These are phyloP conservation scores for Mycena sp. DNA, from an alignment of 1,284 basidiomycete genomes.

Conservation along the genomic window DNA sequence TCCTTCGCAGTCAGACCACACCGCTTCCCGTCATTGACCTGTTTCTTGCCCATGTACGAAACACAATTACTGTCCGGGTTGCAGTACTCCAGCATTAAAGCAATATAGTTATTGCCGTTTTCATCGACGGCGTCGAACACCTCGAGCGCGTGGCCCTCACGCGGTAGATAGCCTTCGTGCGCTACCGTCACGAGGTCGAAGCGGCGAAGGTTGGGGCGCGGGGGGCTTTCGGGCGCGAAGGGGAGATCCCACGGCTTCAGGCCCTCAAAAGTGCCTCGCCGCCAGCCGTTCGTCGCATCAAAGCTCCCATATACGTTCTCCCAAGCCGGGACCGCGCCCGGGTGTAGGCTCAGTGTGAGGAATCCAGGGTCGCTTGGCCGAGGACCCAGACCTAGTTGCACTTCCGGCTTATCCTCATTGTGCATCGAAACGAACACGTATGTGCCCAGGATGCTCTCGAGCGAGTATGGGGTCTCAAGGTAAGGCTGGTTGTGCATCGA, in stretches of 20 bases:
- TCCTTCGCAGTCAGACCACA: neutral
- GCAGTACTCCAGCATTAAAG: conserved; percentile 5
- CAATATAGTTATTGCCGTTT: conserved; percentile 19
- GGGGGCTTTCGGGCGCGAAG: neutral
- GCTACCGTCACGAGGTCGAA: conserved; percentile 9
- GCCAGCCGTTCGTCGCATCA: neutral
- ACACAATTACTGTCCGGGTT: neutral
- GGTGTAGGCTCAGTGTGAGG: neutral
- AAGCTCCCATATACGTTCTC: conserved; percentile 6
- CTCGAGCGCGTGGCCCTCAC: conserved; percentile 11
- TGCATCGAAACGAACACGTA: neutral
- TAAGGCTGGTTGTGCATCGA: neutral
- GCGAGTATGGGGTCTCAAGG: neutral
- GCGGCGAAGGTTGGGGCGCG: conserved; percentile 1
- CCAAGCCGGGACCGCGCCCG: neutral
- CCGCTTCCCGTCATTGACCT: neutral
- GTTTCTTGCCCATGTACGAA: conserved; percentile 9
- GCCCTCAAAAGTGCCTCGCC: neutral
- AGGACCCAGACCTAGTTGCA: neutral
- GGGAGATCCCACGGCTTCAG: neutral
- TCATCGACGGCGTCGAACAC: conserved; percentile 16
- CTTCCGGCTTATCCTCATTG: neutral
- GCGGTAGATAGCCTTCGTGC: neutral
- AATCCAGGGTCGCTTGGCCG: neutral
- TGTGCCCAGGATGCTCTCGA: conserved; percentile 1